Percentiles rank a stretch among this genome's conserved stretches.
Conservation (phyloP, 768 basidiomycete species). For the Glaciozyma martinii region DNA sequence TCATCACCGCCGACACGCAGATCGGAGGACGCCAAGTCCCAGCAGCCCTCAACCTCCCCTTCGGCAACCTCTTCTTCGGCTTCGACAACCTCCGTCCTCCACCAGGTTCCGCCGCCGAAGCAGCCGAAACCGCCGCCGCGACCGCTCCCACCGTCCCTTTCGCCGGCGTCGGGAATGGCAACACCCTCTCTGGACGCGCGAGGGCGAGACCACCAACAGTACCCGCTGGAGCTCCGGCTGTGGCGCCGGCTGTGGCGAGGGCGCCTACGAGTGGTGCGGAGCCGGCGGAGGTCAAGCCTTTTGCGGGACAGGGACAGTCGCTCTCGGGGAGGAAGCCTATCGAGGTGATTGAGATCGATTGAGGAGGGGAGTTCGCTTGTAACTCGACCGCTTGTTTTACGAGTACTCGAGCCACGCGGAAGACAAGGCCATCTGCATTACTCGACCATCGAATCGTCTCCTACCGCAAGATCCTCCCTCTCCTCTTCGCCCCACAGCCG, state of each 20-base stretch:
- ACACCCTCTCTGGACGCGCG: conserved; percentile 26
- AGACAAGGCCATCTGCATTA: neutral
- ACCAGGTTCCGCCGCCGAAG: conserved; percentile 36
- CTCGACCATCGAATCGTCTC: neutral
- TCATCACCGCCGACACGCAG: conserved; percentile 71
- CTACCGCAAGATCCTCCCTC: neutral
- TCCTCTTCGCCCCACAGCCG: conserved; percentile 31
- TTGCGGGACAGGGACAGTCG: conserved; percentile 24
- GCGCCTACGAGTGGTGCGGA: neutral
- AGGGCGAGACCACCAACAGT: neutral
- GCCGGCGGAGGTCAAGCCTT: conserved; percentile 12
- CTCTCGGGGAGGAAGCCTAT: conserved; percentile 27
- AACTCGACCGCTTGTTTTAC: conserved; percentile 39
- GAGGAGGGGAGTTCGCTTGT: conserved; percentile 45
- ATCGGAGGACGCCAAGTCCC: conserved; percentile 72
- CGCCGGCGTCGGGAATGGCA: conserved; percentile 38
- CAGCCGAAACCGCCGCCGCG: conserved; percentile 30
- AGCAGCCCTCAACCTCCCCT: conserved; percentile 78
- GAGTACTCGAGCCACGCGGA: conserved; percentile 19
- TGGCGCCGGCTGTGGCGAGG: conserved; percentile 1
- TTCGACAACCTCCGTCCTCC: conserved; percentile 55
- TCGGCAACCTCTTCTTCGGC: conserved; percentile 94
- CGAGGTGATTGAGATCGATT: conserved; percentile 34
- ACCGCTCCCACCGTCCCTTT: conserved; percentile 40
- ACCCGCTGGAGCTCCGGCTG: conserved; percentile 42